phyloP scores from a whole-genome alignment of 257 asterid species.

The Jacaranda mimosifolia region DNA sequence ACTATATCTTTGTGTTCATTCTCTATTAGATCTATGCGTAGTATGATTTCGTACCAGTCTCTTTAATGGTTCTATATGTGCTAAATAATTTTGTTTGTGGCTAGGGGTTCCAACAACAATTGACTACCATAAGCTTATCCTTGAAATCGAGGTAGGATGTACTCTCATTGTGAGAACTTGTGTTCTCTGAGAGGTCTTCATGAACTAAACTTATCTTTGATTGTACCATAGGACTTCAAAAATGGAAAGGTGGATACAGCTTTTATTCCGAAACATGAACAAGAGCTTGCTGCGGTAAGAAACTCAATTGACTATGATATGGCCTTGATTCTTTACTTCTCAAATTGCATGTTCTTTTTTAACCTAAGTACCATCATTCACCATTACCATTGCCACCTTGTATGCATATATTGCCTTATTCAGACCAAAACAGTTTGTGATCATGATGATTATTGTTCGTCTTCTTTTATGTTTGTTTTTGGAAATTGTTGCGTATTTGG shows the following conservation, averaged over 20 bases:
- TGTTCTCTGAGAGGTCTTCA: background rate
- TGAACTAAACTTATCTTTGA: conserved; percentile 18
- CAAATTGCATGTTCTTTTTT: background rate
- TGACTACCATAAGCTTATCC: conserved; percentile 97
- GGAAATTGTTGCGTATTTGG: background rate
- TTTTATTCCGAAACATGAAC: conserved; percentile 95
- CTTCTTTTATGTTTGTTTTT: background rate
- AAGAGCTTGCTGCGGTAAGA: conserved; percentile 94
- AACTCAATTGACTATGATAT: conserved; percentile 30
- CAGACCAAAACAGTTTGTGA: background rate
- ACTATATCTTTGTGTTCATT: background rate
- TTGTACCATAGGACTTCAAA: conserved; percentile 76
- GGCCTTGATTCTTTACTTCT: background rate
- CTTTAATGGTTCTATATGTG: conserved; percentile 4
- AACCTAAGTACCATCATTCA: background rate
- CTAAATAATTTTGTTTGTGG: conserved; percentile 31
- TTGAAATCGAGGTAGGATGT: conserved; percentile 82
- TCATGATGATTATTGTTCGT: background rate
- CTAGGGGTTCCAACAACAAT: conserved; percentile 98
- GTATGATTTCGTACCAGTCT: background rate
- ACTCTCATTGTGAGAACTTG: background rate
- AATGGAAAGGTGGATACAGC: conserved; percentile 95
- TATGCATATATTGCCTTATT: background rate
- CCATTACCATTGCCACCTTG: background rate
- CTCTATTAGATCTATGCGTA: background rate